Base-by-base conservation (phyloP, 306 rosid genomes). In the Parietaria judaica region DNA sequence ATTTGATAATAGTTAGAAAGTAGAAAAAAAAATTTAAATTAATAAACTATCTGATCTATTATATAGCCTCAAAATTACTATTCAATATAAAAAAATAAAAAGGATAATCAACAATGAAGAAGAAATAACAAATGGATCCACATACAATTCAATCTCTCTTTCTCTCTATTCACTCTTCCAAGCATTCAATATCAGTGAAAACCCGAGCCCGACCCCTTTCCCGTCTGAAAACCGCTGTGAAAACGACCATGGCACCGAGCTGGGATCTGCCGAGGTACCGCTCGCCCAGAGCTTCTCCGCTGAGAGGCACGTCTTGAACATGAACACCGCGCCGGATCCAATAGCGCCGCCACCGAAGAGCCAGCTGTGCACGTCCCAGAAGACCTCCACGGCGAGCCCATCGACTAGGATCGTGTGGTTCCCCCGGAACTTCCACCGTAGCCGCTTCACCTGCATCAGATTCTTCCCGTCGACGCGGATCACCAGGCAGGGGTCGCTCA, bases 301-400 rank as follows among this genome's bases (percentile, higher is more conserved):
- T 0, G 95, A 78, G 46, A 69, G 70, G 69, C 90, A 72, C 65
- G 95, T 86, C 72, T 82, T 84, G 87, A 92, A 92, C 97, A 92
- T 80, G 67, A 92, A 92, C 68, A 92, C 95, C 53, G 99, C 96
- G 69, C 68, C 79, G 53, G 53, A 5, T 55, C 88, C 88, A 16
- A 80, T 74, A 45, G 95, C 76, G 57, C 90, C 14, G 50, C 87
- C 74, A 55, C 88, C 74, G 35, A 88, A 92, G 68, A 92, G 95
- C 99, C 99, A 92, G 79, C 62, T 86, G 79, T 92, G 90, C 16
- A 84, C 96, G 74, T 92, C 99, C 99, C 99, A 92, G 69, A 84
- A 83, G 61, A 92, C 84, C 73, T 92, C 99, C 13, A 92, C 85
- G 4, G 88, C 80, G 69, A 82, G 69, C 47, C 95, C 96, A 77